Conservation (phyloP, 805 yeast genomes). For the Lipomyces kockii region DNA sequence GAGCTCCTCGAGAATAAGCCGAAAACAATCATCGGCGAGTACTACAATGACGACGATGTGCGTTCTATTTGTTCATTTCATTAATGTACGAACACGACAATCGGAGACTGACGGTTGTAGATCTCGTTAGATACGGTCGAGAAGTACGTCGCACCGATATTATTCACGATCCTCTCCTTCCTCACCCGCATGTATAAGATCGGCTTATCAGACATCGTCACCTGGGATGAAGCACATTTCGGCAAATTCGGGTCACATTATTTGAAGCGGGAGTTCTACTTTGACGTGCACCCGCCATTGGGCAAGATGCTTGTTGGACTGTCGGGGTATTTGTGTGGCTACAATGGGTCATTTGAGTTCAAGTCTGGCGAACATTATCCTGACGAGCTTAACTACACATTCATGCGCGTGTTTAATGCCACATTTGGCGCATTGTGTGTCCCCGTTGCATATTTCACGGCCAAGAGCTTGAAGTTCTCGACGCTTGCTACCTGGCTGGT, state of each 20-base stretch:
- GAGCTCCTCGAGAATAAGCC: background rate
- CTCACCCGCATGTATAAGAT: slow-evolving; percentile 62
- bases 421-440: slow-evolving; percentile 80
- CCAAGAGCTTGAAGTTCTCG: slow-evolving; percentile 74
- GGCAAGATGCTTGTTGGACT: slow-evolving; percentile 92
- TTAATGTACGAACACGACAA: background rate
- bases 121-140: slow-evolving; percentile 22
- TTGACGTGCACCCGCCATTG: slow-evolving; percentile 96
- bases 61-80: background rate
- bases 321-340: slow-evolving; percentile 84
- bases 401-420: slow-evolving; percentile 90
- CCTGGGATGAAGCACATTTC: slow-evolving; percentile 98
- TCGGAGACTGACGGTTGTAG: slow-evolving; percentile 1
- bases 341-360: slow-evolving; percentile 87
- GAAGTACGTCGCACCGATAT: slow-evolving; percentile 39
- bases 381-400: slow-evolving; percentile 72
- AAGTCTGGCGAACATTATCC: slow-evolving; percentile 83
- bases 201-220: slow-evolving; percentile 70
- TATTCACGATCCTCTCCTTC: slow-evolving; percentile 69
- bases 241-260: slow-evolving; percentile 96
- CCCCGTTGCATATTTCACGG: slow-evolving; percentile 84
- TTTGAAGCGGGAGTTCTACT: slow-evolving; percentile 84
- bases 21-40: background rate
- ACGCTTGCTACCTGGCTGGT: slow-evolving; percentile 76
- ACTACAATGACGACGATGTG: slow-evolving; percentile 5